Conservation (phyloP, 2,329 filamentous ascomycete genomes). For the Penicillium olsonii region DNA sequence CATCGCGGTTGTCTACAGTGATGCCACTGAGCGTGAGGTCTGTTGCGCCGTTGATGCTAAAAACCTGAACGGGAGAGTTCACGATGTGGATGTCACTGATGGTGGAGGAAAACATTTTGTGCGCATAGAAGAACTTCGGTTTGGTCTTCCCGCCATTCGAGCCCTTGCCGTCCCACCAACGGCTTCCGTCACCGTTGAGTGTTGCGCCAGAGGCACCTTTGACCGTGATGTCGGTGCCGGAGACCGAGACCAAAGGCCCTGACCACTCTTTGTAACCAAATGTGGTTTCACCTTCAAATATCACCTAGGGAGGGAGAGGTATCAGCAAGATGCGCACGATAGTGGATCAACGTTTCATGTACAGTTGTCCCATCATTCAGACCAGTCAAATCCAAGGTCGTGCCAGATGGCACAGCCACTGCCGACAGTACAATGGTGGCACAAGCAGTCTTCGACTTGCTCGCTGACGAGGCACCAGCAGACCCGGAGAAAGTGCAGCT, state of each 20-base stretch:
- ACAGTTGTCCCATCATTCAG: slow-evolving; percentile 55
- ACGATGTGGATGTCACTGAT: slow-evolving; percentile 34
- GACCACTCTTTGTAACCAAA: slow-evolving; percentile 67
- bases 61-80: slow-evolving; percentile 38
- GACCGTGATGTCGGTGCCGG: slow-evolving; percentile 58
- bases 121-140: slow-evolving; percentile 63
- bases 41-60: slow-evolving; percentile 45
- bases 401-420: slow-evolving; percentile 60
- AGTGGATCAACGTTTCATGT: slow-evolving; percentile 5
- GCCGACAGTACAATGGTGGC: slow-evolving; percentile 56
- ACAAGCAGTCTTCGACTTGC: slow-evolving; percentile 53
- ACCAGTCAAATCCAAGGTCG: slow-evolving; percentile 60
- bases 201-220: slow-evolving; percentile 54
- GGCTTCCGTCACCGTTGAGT: slow-evolving; percentile 57
- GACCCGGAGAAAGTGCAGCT: slow-evolving; percentile 55
- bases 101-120: slow-evolving; percentile 26
- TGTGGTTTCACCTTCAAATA: slow-evolving; percentile 65
- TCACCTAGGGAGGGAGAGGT: slow-evolving; percentile 43
- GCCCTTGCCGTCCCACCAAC: slow-evolving; percentile 64
- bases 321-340: neutral
- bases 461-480: slow-evolving; percentile 47
- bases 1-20: slow-evolving; percentile 59
- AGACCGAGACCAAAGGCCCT: slow-evolving; percentile 64
- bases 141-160: slow-evolving; percentile 62
- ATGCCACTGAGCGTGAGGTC: slow-evolving; percentile 53